Evolutionary conservation across 129 eudicot genomes (phyloP).

Genomic region (Saussurea involucrata): DNA sequence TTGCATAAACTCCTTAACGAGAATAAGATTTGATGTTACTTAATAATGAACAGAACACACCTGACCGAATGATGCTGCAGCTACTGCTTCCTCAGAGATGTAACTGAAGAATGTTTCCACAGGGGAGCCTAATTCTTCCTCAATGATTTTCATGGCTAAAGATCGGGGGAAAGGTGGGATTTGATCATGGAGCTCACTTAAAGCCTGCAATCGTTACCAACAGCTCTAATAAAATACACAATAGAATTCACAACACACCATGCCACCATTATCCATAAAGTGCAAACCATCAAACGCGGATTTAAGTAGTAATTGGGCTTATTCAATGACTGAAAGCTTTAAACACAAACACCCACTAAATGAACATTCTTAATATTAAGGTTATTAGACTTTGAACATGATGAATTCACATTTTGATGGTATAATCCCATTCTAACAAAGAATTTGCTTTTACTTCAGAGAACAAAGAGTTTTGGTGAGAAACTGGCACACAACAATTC

Average conservation of each 20-base stretch:
- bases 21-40: not conserved
- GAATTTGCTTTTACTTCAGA: not conserved
- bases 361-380: not conserved
- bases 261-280: constrained; percentile 3
- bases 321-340: not conserved
- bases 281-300: not conserved
- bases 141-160: constrained; percentile 83
- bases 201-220: constrained; percentile 68
- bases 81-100: constrained; percentile 91
- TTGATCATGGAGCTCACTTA: constrained; percentile 93
- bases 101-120: constrained; percentile 55
- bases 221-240: constrained; percentile 19
- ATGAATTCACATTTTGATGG: not conserved
- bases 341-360: not conserved
- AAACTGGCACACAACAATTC: not conserved
- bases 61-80: constrained; percentile 99
- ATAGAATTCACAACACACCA: constrained; percentile 8
- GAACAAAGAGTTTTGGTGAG: not conserved
- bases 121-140: constrained; percentile 90
- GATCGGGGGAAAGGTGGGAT: constrained; percentile 86
- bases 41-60: constrained; percentile 34
- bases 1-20: not conserved
- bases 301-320: not conserved
- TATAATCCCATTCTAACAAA: not conserved
- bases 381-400: constrained; percentile 1